Conservation (phyloP, 805 yeast genomes). For the Hyphopichia homilentoma region DNA sequence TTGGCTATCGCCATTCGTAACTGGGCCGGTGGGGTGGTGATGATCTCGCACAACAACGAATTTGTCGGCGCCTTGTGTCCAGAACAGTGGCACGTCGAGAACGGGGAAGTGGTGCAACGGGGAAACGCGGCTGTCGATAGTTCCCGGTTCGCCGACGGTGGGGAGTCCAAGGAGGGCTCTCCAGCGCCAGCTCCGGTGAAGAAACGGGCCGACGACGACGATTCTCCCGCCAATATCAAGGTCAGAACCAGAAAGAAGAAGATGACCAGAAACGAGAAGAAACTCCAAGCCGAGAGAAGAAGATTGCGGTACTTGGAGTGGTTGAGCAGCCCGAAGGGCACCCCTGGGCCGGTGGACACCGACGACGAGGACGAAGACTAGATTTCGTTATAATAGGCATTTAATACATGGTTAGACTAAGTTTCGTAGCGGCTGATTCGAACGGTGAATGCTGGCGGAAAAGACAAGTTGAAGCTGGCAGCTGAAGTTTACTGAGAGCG, state of each 20-base stretch:
- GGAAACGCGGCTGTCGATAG: conserved; percentile 74
- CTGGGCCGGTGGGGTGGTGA: conserved; percentile 97
- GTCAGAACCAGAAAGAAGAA: conserved; percentile 92
- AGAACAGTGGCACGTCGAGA: conserved; percentile 96
- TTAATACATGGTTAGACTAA: too few species aligned
- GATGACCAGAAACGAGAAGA: conserved; percentile 95
- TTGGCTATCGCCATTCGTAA: conserved; percentile 96
- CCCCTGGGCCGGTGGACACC: conserved; percentile 90
- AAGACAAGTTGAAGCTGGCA: too few species aligned
- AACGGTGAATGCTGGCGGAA: too few species aligned
- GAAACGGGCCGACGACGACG: conserved; percentile 63
- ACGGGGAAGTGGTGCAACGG: conserved; percentile 83
- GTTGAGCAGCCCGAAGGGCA: conserved; percentile 96
- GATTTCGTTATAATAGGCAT: too few species aligned
- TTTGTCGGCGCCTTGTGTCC: conserved; percentile 97
- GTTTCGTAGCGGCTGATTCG: too few species aligned
- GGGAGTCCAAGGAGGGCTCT: conserved; percentile 43
- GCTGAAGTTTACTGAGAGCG: too few species aligned
- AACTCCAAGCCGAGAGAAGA: conserved; percentile 87
- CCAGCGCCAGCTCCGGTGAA: conserved; percentile 36
- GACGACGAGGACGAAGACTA: conserved; percentile 83
- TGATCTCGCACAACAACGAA: conserved; percentile 97
- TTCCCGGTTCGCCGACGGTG: conserved; percentile 78
- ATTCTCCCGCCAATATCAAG: conserved; percentile 94
- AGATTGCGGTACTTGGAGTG: conserved; percentile 91